A percentile compares a stretch with the other conserved stretches of the same genome.
These are phyloP conservation scores for Furcasterigmium furcatum DNA, from an alignment of 2,329 filamentous ascomycete species.

Conservation along the genomic window DNA sequence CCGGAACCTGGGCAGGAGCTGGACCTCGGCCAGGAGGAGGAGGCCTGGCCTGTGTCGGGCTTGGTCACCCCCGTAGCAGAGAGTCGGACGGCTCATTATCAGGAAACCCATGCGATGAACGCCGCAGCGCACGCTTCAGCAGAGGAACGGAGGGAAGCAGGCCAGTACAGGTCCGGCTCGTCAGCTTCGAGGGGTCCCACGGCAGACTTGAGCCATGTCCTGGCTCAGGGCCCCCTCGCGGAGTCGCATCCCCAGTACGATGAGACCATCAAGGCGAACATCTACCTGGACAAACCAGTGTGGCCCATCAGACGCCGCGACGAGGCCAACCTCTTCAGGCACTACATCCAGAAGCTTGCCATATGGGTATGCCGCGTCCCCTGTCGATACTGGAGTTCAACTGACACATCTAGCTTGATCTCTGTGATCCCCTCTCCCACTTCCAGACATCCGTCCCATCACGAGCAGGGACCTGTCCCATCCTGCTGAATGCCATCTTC, in stretches of 20 bases:
- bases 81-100: too few species aligned
- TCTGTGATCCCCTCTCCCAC: slow-evolving; percentile 37
- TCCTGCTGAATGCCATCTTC: slow-evolving; percentile 54
- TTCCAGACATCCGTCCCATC: slow-evolving; percentile 53
- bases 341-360: slow-evolving; percentile 29
- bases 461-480: slow-evolving; percentile 44
- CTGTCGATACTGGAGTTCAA: background rate
- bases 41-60: too few species aligned
- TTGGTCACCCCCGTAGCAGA: too few species aligned
- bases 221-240: too few species aligned
- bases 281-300: slow-evolving; percentile 11
- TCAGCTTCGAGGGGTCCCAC: background rate
- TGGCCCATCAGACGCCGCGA: slow-evolving; percentile 25
- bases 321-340: slow-evolving; percentile 28
- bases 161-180: background rate
- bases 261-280: slow-evolving; percentile 5
- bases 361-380: slow-evolving; percentile 24
- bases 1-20: too few species aligned
- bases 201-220: background rate
- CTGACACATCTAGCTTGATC: slow-evolving; percentile 31
- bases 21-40: too few species aligned
- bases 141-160: too few species aligned
- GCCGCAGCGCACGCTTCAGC: too few species aligned
- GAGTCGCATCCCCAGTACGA: background rate
- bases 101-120: too few species aligned